These are phyloP conservation scores for rapeseed (Brassica napus) DNA, from an alignment of 345 rosid species.

Conservation along the genomic window DNA sequence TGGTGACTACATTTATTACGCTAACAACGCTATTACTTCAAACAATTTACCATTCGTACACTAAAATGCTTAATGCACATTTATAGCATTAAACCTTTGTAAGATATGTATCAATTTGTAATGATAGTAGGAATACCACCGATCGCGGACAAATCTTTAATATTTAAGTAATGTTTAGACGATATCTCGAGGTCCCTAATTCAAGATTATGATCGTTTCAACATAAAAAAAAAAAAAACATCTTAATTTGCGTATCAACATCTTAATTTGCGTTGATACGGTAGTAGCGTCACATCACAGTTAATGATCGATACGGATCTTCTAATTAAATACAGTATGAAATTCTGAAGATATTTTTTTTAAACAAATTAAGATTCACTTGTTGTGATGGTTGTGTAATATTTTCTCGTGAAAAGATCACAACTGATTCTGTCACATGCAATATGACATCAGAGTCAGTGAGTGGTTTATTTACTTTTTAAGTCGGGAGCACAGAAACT, in stretches of 20 bases:
- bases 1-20: not conserved
- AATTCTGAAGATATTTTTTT: not conserved
- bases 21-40: not conserved
- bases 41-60: not conserved
- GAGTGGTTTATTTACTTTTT: not conserved
- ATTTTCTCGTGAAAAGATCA: constrained; percentile 38
- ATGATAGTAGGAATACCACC: not conserved
- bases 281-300: constrained; percentile 5
- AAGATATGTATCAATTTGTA: not conserved
- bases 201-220: not conserved
- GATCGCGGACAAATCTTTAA: not conserved
- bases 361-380: not conserved
- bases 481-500: not conserved
- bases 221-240: too few relatives aligned
- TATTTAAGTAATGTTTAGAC: not conserved
- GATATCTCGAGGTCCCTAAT: not conserved
- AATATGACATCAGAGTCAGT: constrained; percentile 32
- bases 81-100: not conserved
- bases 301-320: constrained; percentile 20
- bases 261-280: not conserved
- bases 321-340: not conserved
- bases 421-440: constrained; percentile 40
- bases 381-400: constrained; percentile 16
- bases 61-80: not conserved
- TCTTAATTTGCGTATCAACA: not conserved